Percentiles rank a stretch among this genome's conserved stretches.
Evolutionary conservation across 2,329 filamentous ascomycete species (phyloP).

Genomic region (Curvularia lunata): DNA sequence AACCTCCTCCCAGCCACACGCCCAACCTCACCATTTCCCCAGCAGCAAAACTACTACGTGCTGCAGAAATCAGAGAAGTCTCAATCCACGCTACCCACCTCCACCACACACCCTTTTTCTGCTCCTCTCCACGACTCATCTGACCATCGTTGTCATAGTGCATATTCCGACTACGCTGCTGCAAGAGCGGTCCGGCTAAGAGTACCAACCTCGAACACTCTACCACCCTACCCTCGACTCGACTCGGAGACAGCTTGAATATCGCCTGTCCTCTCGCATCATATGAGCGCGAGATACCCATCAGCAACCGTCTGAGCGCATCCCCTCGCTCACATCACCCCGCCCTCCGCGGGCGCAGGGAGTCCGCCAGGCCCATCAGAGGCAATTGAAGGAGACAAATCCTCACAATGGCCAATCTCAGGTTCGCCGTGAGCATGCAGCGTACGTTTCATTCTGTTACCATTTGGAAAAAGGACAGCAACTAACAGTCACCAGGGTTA

Average conservation of each 20-base stretch:
- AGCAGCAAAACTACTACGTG: slow-evolving; percentile 41
- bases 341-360: slow-evolving; percentile 53
- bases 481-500: slow-evolving; percentile 54
- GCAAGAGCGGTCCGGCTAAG: slow-evolving; percentile 33
- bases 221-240: slow-evolving; percentile 23
- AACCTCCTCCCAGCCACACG: slow-evolving; percentile 33
- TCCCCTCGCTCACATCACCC: slow-evolving; percentile 41
- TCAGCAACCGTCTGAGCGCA: slow-evolving; percentile 39
- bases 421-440: slow-evolving; percentile 60
- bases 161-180: slow-evolving; percentile 38
- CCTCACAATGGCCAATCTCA: slow-evolving; percentile 56
- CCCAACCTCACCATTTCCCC: slow-evolving; percentile 45
- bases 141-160: slow-evolving; percentile 43
- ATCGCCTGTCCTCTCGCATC: slow-evolving; percentile 30
- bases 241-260: slow-evolving; percentile 28
- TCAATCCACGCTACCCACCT: slow-evolving; percentile 45
- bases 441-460: slow-evolving; percentile 40
- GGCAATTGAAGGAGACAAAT: slow-evolving; percentile 32
- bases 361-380: slow-evolving; percentile 27
- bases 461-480: slow-evolving; percentile 22
- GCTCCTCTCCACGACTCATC: slow-evolving; percentile 34
- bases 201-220: slow-evolving; percentile 21
- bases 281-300: slow-evolving; percentile 21
- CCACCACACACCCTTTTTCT: slow-evolving; percentile 15
- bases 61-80: slow-evolving; percentile 37